Base-by-base conservation (phyloP, 2,329 filamentous ascomycete genomes). In the Pseudogymnoascus destructans region DNA sequence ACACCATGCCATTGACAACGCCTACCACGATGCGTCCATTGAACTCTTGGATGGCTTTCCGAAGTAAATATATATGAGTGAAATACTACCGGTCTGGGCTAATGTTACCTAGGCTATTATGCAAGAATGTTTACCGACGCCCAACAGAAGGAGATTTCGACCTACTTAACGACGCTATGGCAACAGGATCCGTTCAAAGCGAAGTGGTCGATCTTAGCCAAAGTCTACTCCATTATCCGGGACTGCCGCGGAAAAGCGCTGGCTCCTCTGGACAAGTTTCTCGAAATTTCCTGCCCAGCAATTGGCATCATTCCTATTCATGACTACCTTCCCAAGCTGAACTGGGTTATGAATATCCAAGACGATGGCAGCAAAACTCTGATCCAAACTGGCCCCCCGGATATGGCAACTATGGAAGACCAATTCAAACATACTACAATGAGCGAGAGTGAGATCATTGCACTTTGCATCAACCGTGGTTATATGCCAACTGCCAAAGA, bases 101-200 rank as follows among this genome's bases (percentile, higher is more conserved):
- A 38, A 38, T 38, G 15, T 38, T 19, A 38, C 9, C 15, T 27
- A 62, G 61, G 49, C 3, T 62, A 55, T 55, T 62, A 62, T 38
- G 59, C 61, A 10, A 55, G 55, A 35, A 61, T 60, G 17, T 63
- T 62, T 40, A 54, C 54, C 13, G 40, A 52, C 8, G 55, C 60
- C 27, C 61, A 61, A 54, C 65, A 66, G 52, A 65, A 65, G 40
- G 59, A 64, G 21, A 61, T 61, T 11, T 66, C 63, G 10, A 40
- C 38, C 1, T 55, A 59, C 30, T 59, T 64, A 32, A 66, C 60
- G 23, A 15, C 54, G 3, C 54, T 65, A 25, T 65, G 64, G 63
- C 54, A 62, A 27, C 10, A 57, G 4, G 63, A 64, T 52, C 63
- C 62, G 7, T 66, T 66, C 58, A 61, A 64, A 19, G 62, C 60